Evolutionary conservation across 345 rosid genomes (phyloP), one percentile per base, ranked within the genome.

Genomic region (Camelina hispida): DNA sequence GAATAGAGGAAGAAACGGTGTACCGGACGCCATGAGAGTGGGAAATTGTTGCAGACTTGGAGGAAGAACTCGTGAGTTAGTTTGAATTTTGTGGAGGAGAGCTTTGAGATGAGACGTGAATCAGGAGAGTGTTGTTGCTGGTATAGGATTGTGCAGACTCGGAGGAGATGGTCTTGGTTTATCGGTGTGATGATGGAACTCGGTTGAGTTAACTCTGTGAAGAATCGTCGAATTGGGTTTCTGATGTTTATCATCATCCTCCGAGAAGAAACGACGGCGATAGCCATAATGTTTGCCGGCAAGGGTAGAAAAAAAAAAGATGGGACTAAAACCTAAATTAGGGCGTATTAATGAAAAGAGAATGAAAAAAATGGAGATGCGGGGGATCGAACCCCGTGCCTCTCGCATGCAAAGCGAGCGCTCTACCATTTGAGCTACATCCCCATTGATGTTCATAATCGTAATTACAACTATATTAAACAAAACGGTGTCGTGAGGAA

Each of bases 401-500:
- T 76, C 80, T 53, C 62, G 70, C 69, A 75, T 61, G 69, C 52
- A 68, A 91, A 85, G 91, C 88, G 84, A 81, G 89, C 90, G 93
- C 93, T 89, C 90, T 87, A 89, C 97, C 96, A 89, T 87, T 87
- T 89, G 97, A 91, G 93, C 93, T 88, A 88, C 97, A 89, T 79
- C 91, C 88, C 96, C 96, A 1, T 17, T 12, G 68, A 1, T 2
- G 4, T 0, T 0, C 2, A 1, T 0, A 14, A 0, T 4, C 2
- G 47, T 43, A 43, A 13, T 13, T 4, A 43, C 4, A 43, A 42
- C 2, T 20, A 28, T 28, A 28, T 25, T 0, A 25, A 0, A 4
- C 30, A 25, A 28, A 28, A 28, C 44, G 15, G 44, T 40, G 44
- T 17, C 7, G 47, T 13, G 28, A 12, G 4, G 25, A n/a, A 57